Evolutionary conservation across 345 rosid genomes (phyloP).

Genomic region (Toxicodendron radicans): DNA sequence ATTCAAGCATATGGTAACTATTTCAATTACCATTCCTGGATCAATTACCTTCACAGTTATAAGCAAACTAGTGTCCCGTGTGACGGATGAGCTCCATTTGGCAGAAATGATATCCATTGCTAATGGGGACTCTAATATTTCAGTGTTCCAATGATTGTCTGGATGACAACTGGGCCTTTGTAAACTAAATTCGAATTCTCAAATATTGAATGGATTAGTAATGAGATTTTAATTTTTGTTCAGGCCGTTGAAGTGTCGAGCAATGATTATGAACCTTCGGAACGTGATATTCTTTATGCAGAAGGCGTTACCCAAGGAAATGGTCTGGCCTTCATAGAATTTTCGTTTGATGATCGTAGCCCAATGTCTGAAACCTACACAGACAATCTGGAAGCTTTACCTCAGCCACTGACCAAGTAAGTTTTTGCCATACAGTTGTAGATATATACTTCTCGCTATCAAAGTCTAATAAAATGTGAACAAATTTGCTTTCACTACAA

Average conservation of each 20-base stretch:
- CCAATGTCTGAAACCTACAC: conserved; percentile 87
- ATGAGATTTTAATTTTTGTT: conserved; percentile 24
- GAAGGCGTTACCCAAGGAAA: conserved; percentile 98
- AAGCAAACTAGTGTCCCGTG: neutral
- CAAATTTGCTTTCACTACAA: neutral
- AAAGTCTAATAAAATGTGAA: neutral
- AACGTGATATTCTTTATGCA: conserved; percentile 84
- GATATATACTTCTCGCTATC: neutral
- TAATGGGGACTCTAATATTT: neutral
- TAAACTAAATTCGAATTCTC: conserved; percentile 3
- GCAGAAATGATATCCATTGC: neutral
- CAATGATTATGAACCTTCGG: conserved; percentile 95
- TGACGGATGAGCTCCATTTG: neutral
- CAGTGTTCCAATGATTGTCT: neutral
- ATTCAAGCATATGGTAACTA: too few relatives aligned
- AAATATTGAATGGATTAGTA: conserved; percentile 14
- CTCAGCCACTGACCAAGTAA: conserved; percentile 70
- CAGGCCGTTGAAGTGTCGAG: conserved; percentile 98
- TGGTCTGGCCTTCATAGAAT: conserved; percentile 95
- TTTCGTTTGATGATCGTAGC: conserved; percentile 80
- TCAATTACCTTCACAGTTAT: neutral
- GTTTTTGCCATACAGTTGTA: neutral
- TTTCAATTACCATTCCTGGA: too few relatives aligned
- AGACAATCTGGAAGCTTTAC: conserved; percentile 62
- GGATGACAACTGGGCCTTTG: neutral